Conservation (phyloP, 2,329 filamentous ascomycete genomes). For the Byssochlamys sp. region DNA sequence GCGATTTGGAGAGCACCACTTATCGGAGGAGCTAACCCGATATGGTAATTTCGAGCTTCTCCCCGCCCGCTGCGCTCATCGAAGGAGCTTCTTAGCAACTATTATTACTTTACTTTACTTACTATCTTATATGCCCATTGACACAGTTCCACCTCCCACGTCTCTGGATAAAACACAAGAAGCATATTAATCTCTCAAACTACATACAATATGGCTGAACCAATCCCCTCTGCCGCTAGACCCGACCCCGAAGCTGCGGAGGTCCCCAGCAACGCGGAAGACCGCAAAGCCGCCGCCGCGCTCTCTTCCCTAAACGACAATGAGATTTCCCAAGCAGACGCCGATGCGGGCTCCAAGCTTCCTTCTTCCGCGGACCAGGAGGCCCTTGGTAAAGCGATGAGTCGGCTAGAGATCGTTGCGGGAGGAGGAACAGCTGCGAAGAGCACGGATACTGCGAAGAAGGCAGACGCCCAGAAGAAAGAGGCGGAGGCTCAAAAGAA, state of each 20-base stretch:
- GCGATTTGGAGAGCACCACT: neutral
- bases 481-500: conserved; percentile 24
- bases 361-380: conserved; percentile 36
- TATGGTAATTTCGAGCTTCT: neutral
- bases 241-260: conserved; percentile 20
- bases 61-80: neutral
- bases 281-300: conserved; percentile 42
- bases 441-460: conserved; percentile 7
- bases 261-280: conserved; percentile 38
- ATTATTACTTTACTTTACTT: neutral
- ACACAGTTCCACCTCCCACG: neutral
- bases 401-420: conserved; percentile 36
- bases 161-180: neutral
- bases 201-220: conserved; percentile 31
- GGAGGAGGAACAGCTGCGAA: conserved; percentile 17
- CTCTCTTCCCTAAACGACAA: conserved; percentile 39
- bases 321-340: conserved; percentile 27
- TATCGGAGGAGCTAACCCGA: neutral
- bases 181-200: neutral
- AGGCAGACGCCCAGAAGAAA: conserved; percentile 19
- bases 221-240: conserved; percentile 31
- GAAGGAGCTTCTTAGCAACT: neutral
- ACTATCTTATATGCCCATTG: neutral
- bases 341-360: conserved; percentile 18
- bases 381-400: conserved; percentile 42